Evolutionary conservation across 1,139 yeast species (phyloP), one percentile per base, ranked within the genome.

Genomic region (Insectozyma bohioensis): DNA sequence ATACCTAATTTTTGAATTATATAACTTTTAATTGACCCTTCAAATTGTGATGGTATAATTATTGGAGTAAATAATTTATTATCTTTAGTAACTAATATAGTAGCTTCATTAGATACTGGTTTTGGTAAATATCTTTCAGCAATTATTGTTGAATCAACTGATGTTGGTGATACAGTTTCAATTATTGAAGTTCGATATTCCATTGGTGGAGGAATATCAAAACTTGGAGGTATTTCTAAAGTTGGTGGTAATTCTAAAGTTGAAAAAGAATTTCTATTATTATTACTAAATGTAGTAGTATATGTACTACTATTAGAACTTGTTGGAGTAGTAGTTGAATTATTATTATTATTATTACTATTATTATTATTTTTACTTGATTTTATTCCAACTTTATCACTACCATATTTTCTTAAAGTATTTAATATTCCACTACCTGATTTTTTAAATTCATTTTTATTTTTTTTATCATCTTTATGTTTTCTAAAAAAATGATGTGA

Each of bases 41-140:
- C 35, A 10, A 34, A 31, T 2, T 31, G 28, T 6, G 28, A 17
- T 2, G 40, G 36, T 50, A 69, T 24, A 58, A 52, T 30, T 2
- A 84, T 52, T 0, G 85, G 74, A 3, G 58, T 56, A 51, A 77
- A 87, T 12, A 52, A 56, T 11, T 47, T 46, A 45, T 81, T 80
- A 51, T 87, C 88, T 20, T 61, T 60, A 0, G 94, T 82, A 0
- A 75, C 74, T 36, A 86, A 56, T 8, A 84, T 56, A 3, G 33
- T 30, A 1, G 20, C 19, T 24, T 43, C 10, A 48, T 36, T 15
- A 42, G 28, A 20, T 26, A 37, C 35, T 14, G 18, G 45, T 30
- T 46, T 49, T 0, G 75, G 75, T 8, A 63, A 37, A 41, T 52
- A 67, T 23, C 46, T 50, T 3, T 51, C 56, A 2, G 59, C 67